Conservation (phyloP, 805 yeast species). For the Ascoidea rubescens region DNA sequence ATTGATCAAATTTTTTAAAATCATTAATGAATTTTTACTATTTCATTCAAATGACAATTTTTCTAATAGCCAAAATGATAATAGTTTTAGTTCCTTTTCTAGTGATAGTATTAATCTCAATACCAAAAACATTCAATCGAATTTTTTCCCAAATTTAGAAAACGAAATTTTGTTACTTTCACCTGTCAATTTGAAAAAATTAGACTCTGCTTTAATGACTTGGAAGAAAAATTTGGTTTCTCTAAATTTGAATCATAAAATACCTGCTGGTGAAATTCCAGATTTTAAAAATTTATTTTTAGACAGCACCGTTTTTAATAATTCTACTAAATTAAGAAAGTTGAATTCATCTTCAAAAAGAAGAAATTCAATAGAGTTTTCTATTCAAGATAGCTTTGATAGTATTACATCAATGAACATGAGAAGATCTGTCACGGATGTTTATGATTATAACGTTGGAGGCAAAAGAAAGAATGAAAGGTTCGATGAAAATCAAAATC, state of each 20-base stretch:
- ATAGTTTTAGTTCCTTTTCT: not conserved
- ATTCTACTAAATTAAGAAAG: not conserved
- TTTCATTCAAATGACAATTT: not conserved
- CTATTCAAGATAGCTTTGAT: slow-evolving; percentile 19
- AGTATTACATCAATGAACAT: slow-evolving; percentile 12
- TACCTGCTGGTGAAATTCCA: slow-evolving; percentile 1
- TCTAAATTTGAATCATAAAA: not conserved
- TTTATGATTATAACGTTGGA: slow-evolving; percentile 18
- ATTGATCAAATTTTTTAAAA: slow-evolving; percentile 18
- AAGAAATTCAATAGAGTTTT: slow-evolving; percentile 17
- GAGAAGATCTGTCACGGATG: not conserved
- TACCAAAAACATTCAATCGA: not conserved
- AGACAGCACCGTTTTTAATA: not conserved
- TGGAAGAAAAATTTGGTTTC: slow-evolving; percentile 1
- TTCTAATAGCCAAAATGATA: not conserved
- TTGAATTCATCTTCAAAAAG: not conserved
- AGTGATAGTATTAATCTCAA: slow-evolving; percentile 1
- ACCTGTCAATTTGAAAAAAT: slow-evolving; percentile 2
- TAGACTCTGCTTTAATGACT: not conserved
- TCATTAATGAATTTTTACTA: slow-evolving; percentile 13
- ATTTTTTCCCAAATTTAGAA: slow-evolving; percentile 1
- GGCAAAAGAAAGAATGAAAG: slow-evolving; percentile 14
- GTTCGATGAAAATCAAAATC: slow-evolving; percentile 7
- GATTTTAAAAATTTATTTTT: not conserved
- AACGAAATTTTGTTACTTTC: slow-evolving; percentile 5